Evolutionary conservation across 352 stramenopile genomes (phyloP).

Genomic region (Globisporangium cystogenes): DNA sequence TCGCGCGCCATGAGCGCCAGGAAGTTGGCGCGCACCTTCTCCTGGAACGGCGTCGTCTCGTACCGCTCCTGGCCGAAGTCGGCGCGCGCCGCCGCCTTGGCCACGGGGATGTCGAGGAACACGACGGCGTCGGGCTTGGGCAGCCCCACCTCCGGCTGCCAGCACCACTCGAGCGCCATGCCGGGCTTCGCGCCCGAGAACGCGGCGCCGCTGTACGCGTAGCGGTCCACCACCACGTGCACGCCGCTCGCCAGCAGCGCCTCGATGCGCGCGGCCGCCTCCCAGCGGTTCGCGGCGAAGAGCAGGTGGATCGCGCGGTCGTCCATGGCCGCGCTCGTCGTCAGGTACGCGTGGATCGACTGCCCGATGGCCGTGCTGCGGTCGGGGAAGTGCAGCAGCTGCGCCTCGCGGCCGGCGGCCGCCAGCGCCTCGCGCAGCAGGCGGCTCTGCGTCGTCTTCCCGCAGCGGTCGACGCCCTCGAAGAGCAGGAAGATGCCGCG

Average conservation of each 20-base stretch:
- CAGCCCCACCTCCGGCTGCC: conserved; percentile 94
- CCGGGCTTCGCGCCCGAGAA: conserved; percentile 96
- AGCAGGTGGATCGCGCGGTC: conserved; percentile 98
- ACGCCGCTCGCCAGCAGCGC: conserved; percentile 68
- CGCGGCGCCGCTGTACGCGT: conserved; percentile 96
- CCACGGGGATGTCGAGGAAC: conserved; percentile 95
- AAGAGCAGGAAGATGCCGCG: conserved; percentile 98
- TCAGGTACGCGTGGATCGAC: conserved; percentile 97
- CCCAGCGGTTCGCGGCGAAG: conserved; percentile 99
- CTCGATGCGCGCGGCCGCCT: conserved; percentile 81
- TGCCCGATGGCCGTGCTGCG: conserved; percentile 90
- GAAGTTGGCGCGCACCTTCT: conserved; percentile 82
- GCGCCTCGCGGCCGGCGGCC: conserved; percentile 13
- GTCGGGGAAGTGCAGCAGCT: conserved; percentile 80
- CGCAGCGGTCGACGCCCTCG: conserved; percentile 98
- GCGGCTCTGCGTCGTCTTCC: conserved; percentile 99
- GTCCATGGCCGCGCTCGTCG: conserved; percentile 87
- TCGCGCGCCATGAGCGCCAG: conserved; percentile 42
- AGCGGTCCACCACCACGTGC: conserved; percentile 97
- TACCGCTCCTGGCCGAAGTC: conserved; percentile 93
- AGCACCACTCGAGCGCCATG: conserved; percentile 97
- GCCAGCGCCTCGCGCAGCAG: conserved; percentile 73
- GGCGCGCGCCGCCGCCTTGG: conserved; percentile 84
- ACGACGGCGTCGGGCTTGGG: conserved; percentile 96
- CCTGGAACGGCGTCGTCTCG: conserved; percentile 87